Base-by-base conservation (phyloP, 1,284 basidiomycete genomes). In the Rhodotorula sp. region DNA sequence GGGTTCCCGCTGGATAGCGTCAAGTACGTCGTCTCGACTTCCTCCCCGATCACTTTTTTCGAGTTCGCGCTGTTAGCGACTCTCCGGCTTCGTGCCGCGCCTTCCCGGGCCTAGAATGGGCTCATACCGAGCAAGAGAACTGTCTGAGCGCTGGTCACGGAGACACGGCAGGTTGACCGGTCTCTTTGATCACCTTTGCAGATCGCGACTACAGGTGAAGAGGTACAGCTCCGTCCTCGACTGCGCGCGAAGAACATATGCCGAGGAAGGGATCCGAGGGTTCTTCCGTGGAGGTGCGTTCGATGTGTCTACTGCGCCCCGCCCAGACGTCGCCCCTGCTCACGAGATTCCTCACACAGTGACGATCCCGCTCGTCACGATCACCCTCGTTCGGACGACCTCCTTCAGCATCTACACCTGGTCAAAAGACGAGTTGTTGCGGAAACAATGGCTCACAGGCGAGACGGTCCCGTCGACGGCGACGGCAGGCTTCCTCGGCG, bases 311-410 rank as follows among this genome's bases (percentile, higher is more conserved):
- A n/a, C n/a, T n/a, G n/a, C n/a, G n/a, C n/a, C n/a, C n/a, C n/a
- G n/a, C n/a, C n/a, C n/a, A n/a, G n/a, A 45, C 7, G 23, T 34
- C 34, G 34, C 31, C 34, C 23, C 15, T 5, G 19, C 18, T 48
- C 31, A 5, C 15, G 21, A 18, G 6, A 6, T 19, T 61, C 15
- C 18, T 38, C 18, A 1, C 18, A 74, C 78, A 62, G 80, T 82
- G 66, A 91, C 92, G 86, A 93, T 98, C 77, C 95, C 95, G 47
- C 86, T 98, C 66, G 87, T 95, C 82, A 97, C 95, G 12, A 98
- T 99, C 78, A 95, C 93, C 10, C 94, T 95, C 79, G 95, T 98
- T 79, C 90, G 95, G n/a, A 83, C 82, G 86, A 83, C 85, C 84
- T 91, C 80, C 45, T 77, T 72, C 64, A 64, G 64, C 31, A 76